Base-by-base conservation (phyloP, 106 monocot species). In the Dioscorea zingiberensis region DNA sequence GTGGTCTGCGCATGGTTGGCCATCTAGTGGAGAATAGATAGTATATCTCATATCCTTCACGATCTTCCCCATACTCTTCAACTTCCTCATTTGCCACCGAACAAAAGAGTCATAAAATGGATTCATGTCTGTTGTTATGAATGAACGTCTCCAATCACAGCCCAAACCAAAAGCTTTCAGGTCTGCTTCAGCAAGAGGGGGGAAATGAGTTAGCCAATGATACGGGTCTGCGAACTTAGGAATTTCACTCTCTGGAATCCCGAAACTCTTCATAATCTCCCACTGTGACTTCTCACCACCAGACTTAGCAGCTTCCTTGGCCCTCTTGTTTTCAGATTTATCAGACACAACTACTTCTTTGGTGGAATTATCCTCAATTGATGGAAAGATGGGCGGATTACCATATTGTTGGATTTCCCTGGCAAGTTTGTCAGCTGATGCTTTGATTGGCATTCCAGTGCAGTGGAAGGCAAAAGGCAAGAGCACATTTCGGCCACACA, bases 381-480 rank as follows among this genome's bases (percentile, higher is more conserved):
- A 66, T 27, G 90, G 80, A 61, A 91, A 94, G 17, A 78, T 62
- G 10, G 94, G 94, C 1, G 94, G 94, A 29, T 80, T 81, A 15
- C 90, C 94, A 58, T 68, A 94, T 44, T 68, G 58, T 18, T 73
- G 25, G 7, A 78, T 75, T 73, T 94, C 94, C 46, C 90, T 69
- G 21, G 72, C 75, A 44, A 90, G 80, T 59, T 94, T 94, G 63
- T 94, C 90, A 15, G 94, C 90, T 3, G 94, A 91, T 18, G 94
- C 94, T 73, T 94, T 94, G 56, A 94, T 94, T 7, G 94, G 90
- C 94, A 94, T 94, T 7, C 94, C 90, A 1, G 94, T 94, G 84
- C 94, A 94, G 59, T 94, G 94, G 73, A 94, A 94, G 7, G 80
- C 94, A 65, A 94, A 94, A 14, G 94, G 94, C 18, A 94, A 73